A percentile compares a stretch with the other conserved stretches of the same genome.
phyloP scores from a whole-genome alignment of 2,329 filamentous ascomycete species.

The Trichoderma lentiforme region DNA sequence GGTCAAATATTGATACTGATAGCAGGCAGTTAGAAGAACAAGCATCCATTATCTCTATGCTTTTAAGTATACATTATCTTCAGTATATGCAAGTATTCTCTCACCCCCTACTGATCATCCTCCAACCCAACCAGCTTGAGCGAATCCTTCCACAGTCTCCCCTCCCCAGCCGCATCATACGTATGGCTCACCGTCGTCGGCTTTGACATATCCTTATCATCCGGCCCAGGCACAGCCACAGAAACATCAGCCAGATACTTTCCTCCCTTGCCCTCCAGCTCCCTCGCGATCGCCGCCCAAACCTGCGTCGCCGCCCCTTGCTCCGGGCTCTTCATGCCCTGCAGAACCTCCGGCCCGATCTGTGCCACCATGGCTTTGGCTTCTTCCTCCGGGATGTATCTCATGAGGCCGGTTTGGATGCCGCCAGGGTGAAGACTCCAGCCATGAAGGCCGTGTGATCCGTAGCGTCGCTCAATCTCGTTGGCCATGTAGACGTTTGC shows the following conservation, averaged over 20 bases:
- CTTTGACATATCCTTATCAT: neutral
- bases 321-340: neutral
- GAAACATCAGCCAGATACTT: conserved; percentile 44
- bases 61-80: neutral
- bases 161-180: conserved; percentile 39
- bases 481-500: conserved; percentile 50
- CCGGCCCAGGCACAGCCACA: conserved; percentile 24
- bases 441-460: conserved; percentile 39
- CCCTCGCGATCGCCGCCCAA: conserved; percentile 40
- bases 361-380: neutral
- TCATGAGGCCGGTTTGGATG: conserved; percentile 26
- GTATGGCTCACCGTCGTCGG: conserved; percentile 25
- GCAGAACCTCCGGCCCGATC: neutral
- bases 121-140: conserved; percentile 15
- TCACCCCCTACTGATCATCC: neutral
- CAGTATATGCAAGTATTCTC: neutral
- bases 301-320: conserved; percentile 50
- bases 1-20: neutral
- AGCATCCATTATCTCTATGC: neutral
- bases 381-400: conserved; percentile 4
- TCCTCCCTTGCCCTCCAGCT: conserved; percentile 45
- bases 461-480: conserved; percentile 47
- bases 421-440: conserved; percentile 40
- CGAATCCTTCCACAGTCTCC: conserved; percentile 37
- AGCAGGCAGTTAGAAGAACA: neutral